Conservation (phyloP, 176 grass and related monocot genomes). For the Tuctoria greenei region DNA sequence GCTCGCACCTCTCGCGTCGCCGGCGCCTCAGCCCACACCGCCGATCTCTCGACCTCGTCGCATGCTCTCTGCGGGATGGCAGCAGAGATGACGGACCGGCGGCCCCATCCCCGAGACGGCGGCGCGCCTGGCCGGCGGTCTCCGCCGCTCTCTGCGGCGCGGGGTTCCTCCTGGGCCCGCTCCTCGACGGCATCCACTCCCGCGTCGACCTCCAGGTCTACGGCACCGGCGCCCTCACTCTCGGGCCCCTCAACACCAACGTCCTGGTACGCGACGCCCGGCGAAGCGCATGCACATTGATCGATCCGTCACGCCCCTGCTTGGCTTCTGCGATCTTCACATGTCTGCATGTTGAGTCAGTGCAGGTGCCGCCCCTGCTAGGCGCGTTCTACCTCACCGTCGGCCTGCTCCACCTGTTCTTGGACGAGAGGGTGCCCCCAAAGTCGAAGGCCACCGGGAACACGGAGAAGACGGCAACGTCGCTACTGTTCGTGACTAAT, state of each 20-base stretch:
- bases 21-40: not conserved
- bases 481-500: slow-evolving; percentile 49
- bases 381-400: slow-evolving; percentile 78
- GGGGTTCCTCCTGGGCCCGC: slow-evolving; percentile 74
- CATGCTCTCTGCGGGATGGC: slow-evolving; percentile 20
- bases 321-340: too few species aligned
- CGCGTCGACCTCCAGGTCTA: slow-evolving; percentile 76
- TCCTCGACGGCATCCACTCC: slow-evolving; percentile 83
- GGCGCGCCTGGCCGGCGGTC: slow-evolving; percentile 56
- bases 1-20: not conserved
- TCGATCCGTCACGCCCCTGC: too few species aligned
- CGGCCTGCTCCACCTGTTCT: slow-evolving; percentile 64
- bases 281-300: not conserved
- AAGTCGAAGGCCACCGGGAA: slow-evolving; percentile 53
- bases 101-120: not conserved
- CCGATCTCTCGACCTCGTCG: not conserved
- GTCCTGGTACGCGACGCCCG: slow-evolving; percentile 45
- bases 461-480: slow-evolving; percentile 48
- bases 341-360: not conserved
- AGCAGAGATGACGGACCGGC: slow-evolving; percentile 11
- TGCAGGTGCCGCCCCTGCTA: slow-evolving; percentile 75
- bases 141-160: slow-evolving; percentile 58
- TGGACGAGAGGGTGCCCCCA: slow-evolving; percentile 48
- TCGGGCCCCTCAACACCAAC: slow-evolving; percentile 75
- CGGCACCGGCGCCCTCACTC: slow-evolving; percentile 58